Base-by-base conservation (phyloP, 208 protist genomes). In the Leishmania amazonensis region DNA sequence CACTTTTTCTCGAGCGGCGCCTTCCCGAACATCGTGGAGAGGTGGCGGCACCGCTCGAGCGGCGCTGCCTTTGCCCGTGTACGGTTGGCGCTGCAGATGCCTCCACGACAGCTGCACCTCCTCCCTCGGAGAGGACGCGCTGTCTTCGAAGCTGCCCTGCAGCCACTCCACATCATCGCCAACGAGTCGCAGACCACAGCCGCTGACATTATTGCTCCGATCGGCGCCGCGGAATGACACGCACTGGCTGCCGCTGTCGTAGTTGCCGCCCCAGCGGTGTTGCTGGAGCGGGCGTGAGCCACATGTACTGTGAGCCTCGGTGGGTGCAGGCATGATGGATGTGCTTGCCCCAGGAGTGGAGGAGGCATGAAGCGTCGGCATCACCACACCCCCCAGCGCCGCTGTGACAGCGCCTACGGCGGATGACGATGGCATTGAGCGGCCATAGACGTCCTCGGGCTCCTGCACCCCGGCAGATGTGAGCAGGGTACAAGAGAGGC, bases 341-440 rank as follows among this genome's bases (percentile, higher is more conserved):
- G 71, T 75, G 71, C 71, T 75, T 28, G 47, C 71, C 35, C 71
- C 71, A 57, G 71, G 71, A 49, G 71, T 75, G 13, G 58, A 75
- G 71, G 71, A 49, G 8, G 47, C n/a, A 13, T n/a, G 45, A 57
- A 49, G 71, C 13, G 71, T 54, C 45, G 40, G 28, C 17, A 47
- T 47, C 28, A 15, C 71, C 3, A 47, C 71, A 13, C 71, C 57
- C 24, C 47, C 47, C 45, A 57, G 45, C 24, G 47, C 28, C 47
- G 24, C 40, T 28, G 47, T 40, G 3, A 38, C 24, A 19, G 71
- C n/a, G 47, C 45, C 47, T 13, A 47, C 47, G 13, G 71, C n/a
- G 47, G 28, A 49, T 31, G 71, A 19, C 71, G 71, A 75, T 21
- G 42, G 71, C 71, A 38, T 75, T 49, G 71, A 75, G 47, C 71